phyloP scores from a whole-genome alignment of 805 yeast genomes.

The Ogataea dorogensis region DNA sequence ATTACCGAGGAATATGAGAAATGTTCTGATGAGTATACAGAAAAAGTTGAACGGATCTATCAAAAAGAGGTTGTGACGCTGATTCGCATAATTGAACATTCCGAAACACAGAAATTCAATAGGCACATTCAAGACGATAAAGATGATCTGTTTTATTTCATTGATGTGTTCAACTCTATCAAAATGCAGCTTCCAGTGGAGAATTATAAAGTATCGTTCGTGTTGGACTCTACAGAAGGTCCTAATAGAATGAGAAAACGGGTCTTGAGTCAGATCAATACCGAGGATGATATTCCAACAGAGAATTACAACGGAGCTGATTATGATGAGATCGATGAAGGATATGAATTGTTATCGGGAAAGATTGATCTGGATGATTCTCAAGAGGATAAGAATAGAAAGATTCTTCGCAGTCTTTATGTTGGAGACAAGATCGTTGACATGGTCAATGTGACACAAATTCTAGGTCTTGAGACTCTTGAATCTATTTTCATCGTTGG shows the following conservation, averaged over 20 bases:
- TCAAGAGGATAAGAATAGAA: conserved; percentile 70
- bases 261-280: conserved; percentile 44
- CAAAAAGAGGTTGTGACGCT: conserved; percentile 34
- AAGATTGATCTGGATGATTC: conserved; percentile 34
- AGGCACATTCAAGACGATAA: conserved; percentile 63
- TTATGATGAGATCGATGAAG: conserved; percentile 10
- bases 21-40: background rate
- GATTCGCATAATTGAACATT: conserved; percentile 39
- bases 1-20: conserved; percentile 5
- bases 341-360: conserved; percentile 43
- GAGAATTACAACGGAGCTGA: conserved; percentile 1
- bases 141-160: conserved; percentile 53
- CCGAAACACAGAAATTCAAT: conserved; percentile 48
- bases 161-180: conserved; percentile 46
- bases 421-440: conserved; percentile 70
- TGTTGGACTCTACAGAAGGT: conserved; percentile 69
- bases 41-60: conserved; percentile 4
- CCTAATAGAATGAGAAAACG: conserved; percentile 64
- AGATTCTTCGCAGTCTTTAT: conserved; percentile 64
- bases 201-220: conserved; percentile 36
- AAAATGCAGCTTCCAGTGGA: conserved; percentile 36
- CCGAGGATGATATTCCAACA: conserved; percentile 35
- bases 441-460: conserved; percentile 72
- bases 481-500: conserved; percentile 79
- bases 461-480: conserved; percentile 71